Evolutionary conservation across 306 rosid species (phyloP).

Genomic region (Corylus avellana): DNA sequence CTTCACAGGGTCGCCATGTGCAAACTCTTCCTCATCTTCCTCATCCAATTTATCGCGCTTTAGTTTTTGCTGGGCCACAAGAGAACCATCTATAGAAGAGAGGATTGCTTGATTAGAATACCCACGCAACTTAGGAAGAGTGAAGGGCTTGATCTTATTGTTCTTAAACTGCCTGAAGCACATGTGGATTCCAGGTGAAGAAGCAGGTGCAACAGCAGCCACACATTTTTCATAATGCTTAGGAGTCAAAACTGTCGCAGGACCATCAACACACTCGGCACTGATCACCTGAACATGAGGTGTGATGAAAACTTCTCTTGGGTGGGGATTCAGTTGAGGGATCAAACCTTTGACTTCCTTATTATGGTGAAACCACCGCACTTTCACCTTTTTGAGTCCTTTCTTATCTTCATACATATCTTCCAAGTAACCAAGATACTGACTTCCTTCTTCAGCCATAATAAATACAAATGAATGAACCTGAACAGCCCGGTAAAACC

Average conservation of each 20-base stretch:
- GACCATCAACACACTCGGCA: slow-evolving; percentile 77
- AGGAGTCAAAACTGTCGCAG: slow-evolving; percentile 76
- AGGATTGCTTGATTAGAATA: slow-evolving; percentile 66
- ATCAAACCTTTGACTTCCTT: slow-evolving; percentile 57
- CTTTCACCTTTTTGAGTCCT: slow-evolving; percentile 70
- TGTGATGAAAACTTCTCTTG: slow-evolving; percentile 79
- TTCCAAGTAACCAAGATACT: slow-evolving; percentile 82
- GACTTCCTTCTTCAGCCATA: slow-evolving; percentile 67
- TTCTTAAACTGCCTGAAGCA: slow-evolving; percentile 72
- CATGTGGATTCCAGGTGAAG: slow-evolving; percentile 52
- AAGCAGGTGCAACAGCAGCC: slow-evolving; percentile 31
- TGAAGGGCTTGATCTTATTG: slow-evolving; percentile 62
- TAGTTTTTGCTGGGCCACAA: slow-evolving; percentile 42
- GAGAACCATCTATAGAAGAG: slow-evolving; percentile 41
- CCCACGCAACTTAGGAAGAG: slow-evolving; percentile 66
- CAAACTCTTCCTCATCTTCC: slow-evolving; percentile 48
- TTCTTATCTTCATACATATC: slow-evolving; percentile 89
- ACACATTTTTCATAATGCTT: slow-evolving; percentile 67
- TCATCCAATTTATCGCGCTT: slow-evolving; percentile 28
- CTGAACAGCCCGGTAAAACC: slow-evolving; percentile 41
- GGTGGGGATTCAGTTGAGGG: slow-evolving; percentile 60
- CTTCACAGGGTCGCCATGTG: slow-evolving; percentile 43
- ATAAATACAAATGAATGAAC: slow-evolving; percentile 79
- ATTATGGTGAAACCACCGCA: slow-evolving; percentile 76
- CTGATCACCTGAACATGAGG: slow-evolving; percentile 81